A percentile compares a stretch with the other conserved stretches of the same genome.
phyloP scores from a whole-genome alignment of 768 basidiomycete species.

The Postia placenta region DNA sequence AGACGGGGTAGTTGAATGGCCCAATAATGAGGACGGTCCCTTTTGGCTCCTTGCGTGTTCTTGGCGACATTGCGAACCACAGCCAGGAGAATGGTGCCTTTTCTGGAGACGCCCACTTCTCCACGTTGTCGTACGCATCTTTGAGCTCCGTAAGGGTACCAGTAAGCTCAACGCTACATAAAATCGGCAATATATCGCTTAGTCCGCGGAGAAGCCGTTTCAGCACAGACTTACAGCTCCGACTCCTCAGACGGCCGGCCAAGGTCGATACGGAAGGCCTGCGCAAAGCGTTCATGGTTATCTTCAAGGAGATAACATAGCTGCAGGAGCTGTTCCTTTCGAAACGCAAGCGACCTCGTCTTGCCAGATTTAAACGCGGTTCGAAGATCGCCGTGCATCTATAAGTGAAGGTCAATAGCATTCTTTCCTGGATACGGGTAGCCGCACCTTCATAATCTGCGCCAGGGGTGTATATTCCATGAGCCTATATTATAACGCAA shows the following conservation, averaged over 20 bases:
- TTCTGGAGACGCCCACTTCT: constrained; percentile 69
- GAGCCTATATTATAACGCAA: too few relatives aligned
- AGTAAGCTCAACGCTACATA: constrained; percentile 53
- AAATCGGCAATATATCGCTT: background rate
- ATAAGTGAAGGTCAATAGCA: too few relatives aligned
- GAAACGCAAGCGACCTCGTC: constrained; percentile 55
- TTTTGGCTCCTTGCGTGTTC: constrained; percentile 68
- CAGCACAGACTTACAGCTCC: constrained; percentile 35
- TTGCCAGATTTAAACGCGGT: constrained; percentile 60
- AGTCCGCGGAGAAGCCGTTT: background rate
- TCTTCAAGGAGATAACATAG: constrained; percentile 72
- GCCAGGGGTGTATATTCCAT: too few relatives aligned
- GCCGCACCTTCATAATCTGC: too few relatives aligned
- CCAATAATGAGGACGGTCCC: constrained; percentile 64
- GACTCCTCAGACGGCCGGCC: constrained; percentile 57
- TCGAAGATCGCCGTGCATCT: constrained; percentile 53
- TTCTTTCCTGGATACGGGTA: background rate
- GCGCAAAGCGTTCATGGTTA: constrained; percentile 54
- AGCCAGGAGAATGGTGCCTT: constrained; percentile 48
- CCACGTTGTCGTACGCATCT: constrained; percentile 54
- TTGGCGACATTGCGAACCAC: constrained; percentile 54
- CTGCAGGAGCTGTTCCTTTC: constrained; percentile 73
- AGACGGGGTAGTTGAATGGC: constrained; percentile 74
- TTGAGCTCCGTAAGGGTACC: constrained; percentile 46
- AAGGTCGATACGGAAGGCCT: constrained; percentile 55